Conservation (phyloP, 2,329 filamentous ascomycete species). For the Aspergillus flavus region DNA sequence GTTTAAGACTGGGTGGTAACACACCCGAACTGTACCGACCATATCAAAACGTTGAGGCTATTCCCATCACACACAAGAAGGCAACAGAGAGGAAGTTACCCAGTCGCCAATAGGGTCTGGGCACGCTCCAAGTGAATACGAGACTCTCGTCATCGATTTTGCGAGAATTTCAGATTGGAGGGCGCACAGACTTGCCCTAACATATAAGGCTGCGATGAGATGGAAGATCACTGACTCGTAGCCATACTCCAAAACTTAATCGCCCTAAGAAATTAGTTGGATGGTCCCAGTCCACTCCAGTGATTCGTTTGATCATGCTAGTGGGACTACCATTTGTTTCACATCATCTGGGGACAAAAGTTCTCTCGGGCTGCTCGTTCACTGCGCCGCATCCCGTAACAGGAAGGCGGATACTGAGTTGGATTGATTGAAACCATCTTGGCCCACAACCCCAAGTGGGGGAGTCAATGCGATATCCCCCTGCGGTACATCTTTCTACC, state of each 20-base stretch:
- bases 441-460: not conserved
- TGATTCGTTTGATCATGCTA: no score
- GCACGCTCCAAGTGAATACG: not conserved
- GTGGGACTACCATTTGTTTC: not conserved
- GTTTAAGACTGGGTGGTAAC: not conserved
- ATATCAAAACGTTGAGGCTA: not conserved
- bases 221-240: not conserved
- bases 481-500: no score
- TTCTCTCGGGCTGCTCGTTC: not conserved
- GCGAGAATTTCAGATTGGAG: not conserved
- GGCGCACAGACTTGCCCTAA: not conserved
- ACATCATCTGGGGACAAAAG: not conserved
- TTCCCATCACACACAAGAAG: not conserved
- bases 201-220: no score
- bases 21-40: not conserved
- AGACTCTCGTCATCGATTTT: not conserved
- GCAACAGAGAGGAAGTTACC: not conserved
- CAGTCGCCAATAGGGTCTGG: not conserved
- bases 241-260: not conserved
- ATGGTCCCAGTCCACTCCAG: no score
- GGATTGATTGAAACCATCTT: not conserved
- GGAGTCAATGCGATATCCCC: not conserved
- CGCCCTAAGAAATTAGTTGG: not conserved
- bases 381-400: not conserved
- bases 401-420: not conserved